Conservation (phyloP, 331 rosid species). For the Phaseolus coccineus region DNA sequence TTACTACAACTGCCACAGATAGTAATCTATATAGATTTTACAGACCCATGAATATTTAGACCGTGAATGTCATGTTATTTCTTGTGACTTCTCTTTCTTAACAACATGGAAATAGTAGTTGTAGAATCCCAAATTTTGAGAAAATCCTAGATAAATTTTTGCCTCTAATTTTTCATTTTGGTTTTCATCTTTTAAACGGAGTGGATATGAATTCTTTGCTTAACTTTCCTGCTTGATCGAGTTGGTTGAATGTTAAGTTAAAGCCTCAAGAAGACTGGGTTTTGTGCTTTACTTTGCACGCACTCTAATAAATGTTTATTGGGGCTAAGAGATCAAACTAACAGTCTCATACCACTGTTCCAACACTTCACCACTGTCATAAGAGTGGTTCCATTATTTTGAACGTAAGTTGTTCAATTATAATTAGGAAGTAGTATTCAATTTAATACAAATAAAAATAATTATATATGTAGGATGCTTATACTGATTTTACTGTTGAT, state of each 20-base stretch:
- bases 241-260: not conserved
- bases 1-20: constrained; percentile 35
- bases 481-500: not conserved
- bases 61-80: constrained; percentile 21
- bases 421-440: not conserved
- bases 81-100: constrained; percentile 15
- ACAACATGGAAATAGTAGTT: constrained; percentile 45
- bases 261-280: not conserved
- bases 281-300: constrained; percentile 6
- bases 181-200: not conserved
- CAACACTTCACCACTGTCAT: no score
- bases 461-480: not conserved
- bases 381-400: not conserved
- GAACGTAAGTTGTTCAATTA: not conserved
- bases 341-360: no score
- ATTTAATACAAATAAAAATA: not conserved
- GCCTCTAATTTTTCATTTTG: not conserved
- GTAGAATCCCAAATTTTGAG: constrained; percentile 33
- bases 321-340: not conserved
- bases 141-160: not conserved
- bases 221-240: no score
- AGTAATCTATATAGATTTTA: constrained; percentile 53
- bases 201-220: not conserved
- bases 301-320: not conserved
- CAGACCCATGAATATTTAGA: constrained; percentile 50